Base-by-base conservation (phyloP, 2,329 filamentous ascomycete species). In the Trichoderma sp. region DNA sequence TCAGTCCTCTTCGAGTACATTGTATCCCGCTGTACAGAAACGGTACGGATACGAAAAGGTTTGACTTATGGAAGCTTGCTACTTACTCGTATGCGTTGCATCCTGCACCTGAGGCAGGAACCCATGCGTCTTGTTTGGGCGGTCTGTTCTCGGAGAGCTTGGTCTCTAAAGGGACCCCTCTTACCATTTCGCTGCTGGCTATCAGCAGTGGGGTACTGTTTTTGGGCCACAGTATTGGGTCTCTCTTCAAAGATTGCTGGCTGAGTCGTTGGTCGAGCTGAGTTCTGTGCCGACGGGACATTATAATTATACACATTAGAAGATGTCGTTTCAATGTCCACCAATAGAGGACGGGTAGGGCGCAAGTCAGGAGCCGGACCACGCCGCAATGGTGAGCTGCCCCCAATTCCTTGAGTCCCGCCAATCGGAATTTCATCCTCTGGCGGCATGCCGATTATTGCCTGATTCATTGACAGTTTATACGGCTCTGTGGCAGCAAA, bases 81-180 rank as follows among this genome's bases (percentile, higher is more conserved):
- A 79, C 86, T 82, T 77, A 89, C 87, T 60, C 87, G 83, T 73
- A 89, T 88, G 55, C 87, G 83, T 72, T 89, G 87, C 85, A 89
- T 88, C 61, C 86, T 82, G 71, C 87, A 89, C 56, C 87, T 81
- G 69, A 89, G 85, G 73, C 87, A 89, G 24, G 85, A 87, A 10
- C 86, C 87, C 21, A 87, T 85, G 66, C 84, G 85, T 70, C 87
- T 82, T 2, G 87, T 89, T 68, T 84, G 80, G 0, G 87, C 87
- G 0, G 87, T 89, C 72, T 84, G 80, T 70, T 86, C 81, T 29
- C 86, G 83, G 35, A 84, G 80, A 11, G 78, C 78, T n/a, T 81
- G 79, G 63, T 86, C 84, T 70, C 83, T 85, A 76, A 89, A 89
- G 2, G 86, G 87, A 0, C 86, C 86, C 13, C 86, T 76, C 70